Conservation (phyloP, 1,284 basidiomycete species). For the Tilletia indica region DNA sequence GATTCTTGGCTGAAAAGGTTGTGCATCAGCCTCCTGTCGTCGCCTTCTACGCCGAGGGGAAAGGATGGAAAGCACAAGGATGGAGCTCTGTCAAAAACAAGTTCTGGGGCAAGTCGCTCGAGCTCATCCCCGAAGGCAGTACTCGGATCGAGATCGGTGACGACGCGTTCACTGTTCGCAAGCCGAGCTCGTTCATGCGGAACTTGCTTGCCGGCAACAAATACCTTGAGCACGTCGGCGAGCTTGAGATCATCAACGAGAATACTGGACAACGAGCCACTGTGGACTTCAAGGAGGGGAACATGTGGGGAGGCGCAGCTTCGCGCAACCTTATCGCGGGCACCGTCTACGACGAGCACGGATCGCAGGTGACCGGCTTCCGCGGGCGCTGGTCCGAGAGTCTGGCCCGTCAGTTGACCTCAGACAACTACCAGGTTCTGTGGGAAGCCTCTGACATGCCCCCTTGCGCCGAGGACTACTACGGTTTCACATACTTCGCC, state of each 20-base stretch:
- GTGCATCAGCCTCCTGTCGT: constrained; percentile 53
- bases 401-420: constrained; percentile 39
- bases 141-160: constrained; percentile 46
- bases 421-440: constrained; percentile 49
- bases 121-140: constrained; percentile 51
- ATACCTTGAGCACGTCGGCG: constrained; percentile 55
- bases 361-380: constrained; percentile 31
- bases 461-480: constrained; percentile 44
- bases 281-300: constrained; percentile 53
- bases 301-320: constrained; percentile 44
- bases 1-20: constrained; percentile 54
- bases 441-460: constrained; percentile 54
- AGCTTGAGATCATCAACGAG: constrained; percentile 48
- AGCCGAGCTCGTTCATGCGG: constrained; percentile 53
- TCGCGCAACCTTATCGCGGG: constrained; percentile 48
- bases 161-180: constrained; percentile 44
- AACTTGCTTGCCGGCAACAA: constrained; percentile 55
- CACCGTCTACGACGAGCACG: constrained; percentile 46
- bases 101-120: constrained; percentile 55
- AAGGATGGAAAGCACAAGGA: constrained; percentile 47
- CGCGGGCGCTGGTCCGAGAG: constrained; percentile 52
- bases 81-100: constrained; percentile 55
- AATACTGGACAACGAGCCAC: constrained; percentile 39
- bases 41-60: constrained; percentile 49
- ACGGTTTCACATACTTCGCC: constrained; percentile 55